Base-by-base conservation (phyloP, 306 rosid species). In the Quercus robur region DNA sequence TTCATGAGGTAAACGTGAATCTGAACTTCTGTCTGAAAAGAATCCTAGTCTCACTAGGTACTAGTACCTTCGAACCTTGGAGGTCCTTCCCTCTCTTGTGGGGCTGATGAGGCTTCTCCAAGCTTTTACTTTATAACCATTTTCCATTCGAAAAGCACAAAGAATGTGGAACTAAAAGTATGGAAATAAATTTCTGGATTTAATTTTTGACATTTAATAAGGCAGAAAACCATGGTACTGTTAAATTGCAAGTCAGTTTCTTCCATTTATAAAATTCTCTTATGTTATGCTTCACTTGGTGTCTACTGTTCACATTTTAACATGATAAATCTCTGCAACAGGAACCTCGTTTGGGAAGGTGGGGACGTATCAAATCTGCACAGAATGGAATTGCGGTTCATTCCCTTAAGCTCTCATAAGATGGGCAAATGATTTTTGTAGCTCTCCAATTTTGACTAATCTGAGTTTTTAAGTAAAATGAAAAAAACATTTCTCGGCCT, bases 301-400 rank as follows among this genome's bases (percentile, higher is more conserved):
- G 31, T 13, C 38, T 62, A 28, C 61, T 21, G 15, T n/a, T 14
- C 38, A 54, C n/a, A 56, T 28, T 20, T 30, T 77, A 28, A 84
- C 78, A 15, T 41, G 12, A 57, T 21, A 15, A 75, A 5, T 21
- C 21, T 73, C 83, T 61, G 72, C 20, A 38, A 74, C 97, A 92
- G 99, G 99, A 93, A 83, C 97, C 99, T 74, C 96, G 98, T 28
- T 84, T 95, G 3, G 99, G 99, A 84, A 89, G 95, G 83, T 93
- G 98, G 97, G 98, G 98, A 52, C 75, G 75, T 13, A 75, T 71
- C 66, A 73, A 80, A 6, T 86, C 82, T 62, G 94, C 98, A 73
- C 89, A 78, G 23, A 95, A 95, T 55, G 98, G 97, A 76, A 84
- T 95, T 71, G 89, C 91, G 54, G 74, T 95, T 83, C 94, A 93